Evolutionary conservation across 2,329 filamentous ascomycete genomes (phyloP).

Genomic region (Fusarium robinianum): DNA sequence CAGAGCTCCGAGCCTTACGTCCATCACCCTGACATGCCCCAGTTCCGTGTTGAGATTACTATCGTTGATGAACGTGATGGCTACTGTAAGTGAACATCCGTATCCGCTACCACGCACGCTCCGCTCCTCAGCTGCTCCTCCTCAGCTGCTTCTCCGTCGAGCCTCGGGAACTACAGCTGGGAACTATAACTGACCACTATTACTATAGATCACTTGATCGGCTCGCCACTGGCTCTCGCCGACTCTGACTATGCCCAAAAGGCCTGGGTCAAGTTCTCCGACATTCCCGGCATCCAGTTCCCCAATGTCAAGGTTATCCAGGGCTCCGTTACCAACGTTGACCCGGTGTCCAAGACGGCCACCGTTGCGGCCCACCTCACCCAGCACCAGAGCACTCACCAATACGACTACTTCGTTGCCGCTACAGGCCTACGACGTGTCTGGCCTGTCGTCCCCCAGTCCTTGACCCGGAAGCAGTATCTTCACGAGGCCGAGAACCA

Average conservation of each 20-base stretch:
- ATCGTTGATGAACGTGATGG: conserved; percentile 81
- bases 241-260: conserved; percentile 65
- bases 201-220: conserved; percentile 72
- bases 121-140: not conserved
- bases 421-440: conserved; percentile 70
- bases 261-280: conserved; percentile 70
- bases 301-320: conserved; percentile 67
- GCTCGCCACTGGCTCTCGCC: conserved; percentile 72
- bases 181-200: conserved; percentile 13
- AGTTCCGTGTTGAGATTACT: conserved; percentile 68
- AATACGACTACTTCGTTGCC: conserved; percentile 77
- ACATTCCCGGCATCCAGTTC: conserved; percentile 68
- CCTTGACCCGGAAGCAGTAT: conserved; percentile 64
- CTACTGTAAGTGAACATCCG: conserved; percentile 63
- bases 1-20: conserved; percentile 43
- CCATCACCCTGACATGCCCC: conserved; percentile 49
- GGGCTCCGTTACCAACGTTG: conserved; percentile 64
- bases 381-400: conserved; percentile 47
- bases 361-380: conserved; percentile 56
- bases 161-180: too few species aligned
- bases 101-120: not conserved
- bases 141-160: too few species aligned
- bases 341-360: conserved; percentile 63
- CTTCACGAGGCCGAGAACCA: conserved; percentile 65
- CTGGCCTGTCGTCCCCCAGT: conserved; percentile 75